These are phyloP conservation scores for Tolypocladium amazonense DNA, from an alignment of 2,329 filamentous ascomycete species.

Conservation along the genomic window DNA sequence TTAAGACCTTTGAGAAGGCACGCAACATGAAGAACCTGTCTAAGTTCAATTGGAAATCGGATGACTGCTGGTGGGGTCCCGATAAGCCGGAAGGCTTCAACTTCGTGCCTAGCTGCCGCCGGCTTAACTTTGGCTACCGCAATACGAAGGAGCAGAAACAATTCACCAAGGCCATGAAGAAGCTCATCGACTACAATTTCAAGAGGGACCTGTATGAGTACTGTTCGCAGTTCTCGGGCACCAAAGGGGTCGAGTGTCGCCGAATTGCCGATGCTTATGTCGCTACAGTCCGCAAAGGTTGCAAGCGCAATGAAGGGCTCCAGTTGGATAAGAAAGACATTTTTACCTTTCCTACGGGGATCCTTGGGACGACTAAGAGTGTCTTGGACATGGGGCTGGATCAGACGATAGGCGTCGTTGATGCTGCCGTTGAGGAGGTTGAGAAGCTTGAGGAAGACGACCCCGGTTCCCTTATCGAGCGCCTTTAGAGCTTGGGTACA, in stretches of 20 bases:
- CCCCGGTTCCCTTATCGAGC: too few relatives aligned
- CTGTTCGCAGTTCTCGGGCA: slow-evolving; percentile 5
- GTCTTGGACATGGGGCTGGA: slow-evolving; percentile 1
- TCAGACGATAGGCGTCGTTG: too few relatives aligned
- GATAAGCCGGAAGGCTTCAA: slow-evolving; percentile 15
- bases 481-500: not conserved
- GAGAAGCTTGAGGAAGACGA: too few relatives aligned
- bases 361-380: too few relatives aligned
- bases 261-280: slow-evolving; percentile 11
- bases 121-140: slow-evolving; percentile 15
- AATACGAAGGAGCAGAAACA: slow-evolving; percentile 27
- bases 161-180: slow-evolving; percentile 22
- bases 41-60: slow-evolving; percentile 11
- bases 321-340: not conserved
- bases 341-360: too few relatives aligned
- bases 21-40: slow-evolving; percentile 18
- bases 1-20: not conserved
- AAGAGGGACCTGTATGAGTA: slow-evolving; percentile 17
- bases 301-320: slow-evolving; percentile 3
- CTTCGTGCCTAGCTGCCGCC: slow-evolving; percentile 12
- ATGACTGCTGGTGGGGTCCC: slow-evolving; percentile 13
- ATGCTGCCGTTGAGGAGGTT: too few relatives aligned
- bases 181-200: slow-evolving; percentile 29
- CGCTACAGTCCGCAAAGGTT: slow-evolving; percentile 8
- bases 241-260: slow-evolving; percentile 6